Evolutionary conservation across 805 yeast genomes (phyloP).

Genomic region (Wickerhamomyces subpelliculosus): DNA sequence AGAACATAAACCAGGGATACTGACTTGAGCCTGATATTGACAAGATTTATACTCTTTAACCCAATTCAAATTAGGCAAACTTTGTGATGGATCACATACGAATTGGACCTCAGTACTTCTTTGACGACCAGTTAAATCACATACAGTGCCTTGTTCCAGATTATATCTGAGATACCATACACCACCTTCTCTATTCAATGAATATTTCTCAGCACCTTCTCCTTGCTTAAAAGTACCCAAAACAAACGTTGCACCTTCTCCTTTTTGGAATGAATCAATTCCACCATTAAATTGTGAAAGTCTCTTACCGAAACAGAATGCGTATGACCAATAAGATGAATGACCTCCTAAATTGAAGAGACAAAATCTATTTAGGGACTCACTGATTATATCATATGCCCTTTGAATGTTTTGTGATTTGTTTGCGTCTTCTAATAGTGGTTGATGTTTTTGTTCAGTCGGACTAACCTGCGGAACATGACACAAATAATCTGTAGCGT

Average conservation of each 20-base stretch:
- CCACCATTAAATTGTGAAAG: conserved; percentile 13
- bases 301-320: conserved; percentile 3
- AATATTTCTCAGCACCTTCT: not conserved
- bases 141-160: conserved; percentile 14
- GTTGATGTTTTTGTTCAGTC: too few species aligned
- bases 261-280: not conserved
- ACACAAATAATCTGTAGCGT: conserved; percentile 7
- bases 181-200: conserved; percentile 6
- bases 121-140: conserved; percentile 19
- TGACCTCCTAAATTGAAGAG: conserved; percentile 3
- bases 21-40: conserved; percentile 13
- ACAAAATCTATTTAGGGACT: not conserved
- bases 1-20: conserved; percentile 16
- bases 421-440: not conserved
- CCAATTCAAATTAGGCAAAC: conserved; percentile 2
- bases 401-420: not conserved
- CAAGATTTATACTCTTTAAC: conserved; percentile 18
- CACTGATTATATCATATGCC: not conserved
- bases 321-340: conserved; percentile 16
- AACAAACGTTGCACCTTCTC: not conserved
- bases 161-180: conserved; percentile 3
- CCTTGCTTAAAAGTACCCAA: conserved; percentile 4
- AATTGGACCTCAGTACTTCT: conserved; percentile 17
- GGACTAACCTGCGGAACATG: conserved; percentile 6
- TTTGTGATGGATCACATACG: conserved; percentile 13